Evolutionary conservation across 2,329 filamentous ascomycete genomes (phyloP).

Genomic region (Botrytis medusae): DNA sequence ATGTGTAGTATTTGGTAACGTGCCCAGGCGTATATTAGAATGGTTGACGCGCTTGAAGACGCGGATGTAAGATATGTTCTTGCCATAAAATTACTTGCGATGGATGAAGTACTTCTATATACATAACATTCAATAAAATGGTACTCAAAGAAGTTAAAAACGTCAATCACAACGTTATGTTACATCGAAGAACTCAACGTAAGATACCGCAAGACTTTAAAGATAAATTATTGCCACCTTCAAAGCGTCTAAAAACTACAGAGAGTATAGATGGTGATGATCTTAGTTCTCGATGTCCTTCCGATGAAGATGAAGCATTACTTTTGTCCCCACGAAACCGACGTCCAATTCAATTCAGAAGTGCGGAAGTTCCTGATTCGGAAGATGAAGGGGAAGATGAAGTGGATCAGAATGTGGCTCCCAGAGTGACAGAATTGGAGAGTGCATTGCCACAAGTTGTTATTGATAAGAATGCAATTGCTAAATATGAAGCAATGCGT

Average conservation of each 20-base stretch:
- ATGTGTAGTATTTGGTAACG: background rate
- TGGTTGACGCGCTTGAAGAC: background rate
- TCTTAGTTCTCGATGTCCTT: conserved; percentile 5
- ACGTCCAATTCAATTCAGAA: conserved; percentile 24
- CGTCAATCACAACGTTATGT: conserved; percentile 32
- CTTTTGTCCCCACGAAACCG: conserved; percentile 34
- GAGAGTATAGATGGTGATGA: conserved; percentile 31
- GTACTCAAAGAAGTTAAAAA: conserved; percentile 27
- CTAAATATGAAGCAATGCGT: conserved; percentile 70
- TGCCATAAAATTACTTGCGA: background rate
- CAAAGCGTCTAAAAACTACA: conserved; percentile 37
- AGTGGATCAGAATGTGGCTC: conserved; percentile 29
- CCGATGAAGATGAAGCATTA: conserved; percentile 28
- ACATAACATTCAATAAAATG: conserved; percentile 23
- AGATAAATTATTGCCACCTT: conserved; percentile 29
- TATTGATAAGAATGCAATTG: conserved; percentile 69
- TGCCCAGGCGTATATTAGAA: background rate
- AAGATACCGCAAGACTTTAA: conserved; percentile 32
- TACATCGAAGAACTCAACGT: conserved; percentile 32
- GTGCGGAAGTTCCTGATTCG: conserved; percentile 43
- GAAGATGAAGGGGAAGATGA: conserved; percentile 40
- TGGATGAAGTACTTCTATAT: background rate
- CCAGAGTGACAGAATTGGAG: conserved; percentile 65
- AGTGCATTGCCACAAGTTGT: conserved; percentile 67
- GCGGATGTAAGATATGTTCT: background rate